Evolutionary conservation across 305 asterid species (phyloP).

Genomic region (Fraxinus baroniana): DNA sequence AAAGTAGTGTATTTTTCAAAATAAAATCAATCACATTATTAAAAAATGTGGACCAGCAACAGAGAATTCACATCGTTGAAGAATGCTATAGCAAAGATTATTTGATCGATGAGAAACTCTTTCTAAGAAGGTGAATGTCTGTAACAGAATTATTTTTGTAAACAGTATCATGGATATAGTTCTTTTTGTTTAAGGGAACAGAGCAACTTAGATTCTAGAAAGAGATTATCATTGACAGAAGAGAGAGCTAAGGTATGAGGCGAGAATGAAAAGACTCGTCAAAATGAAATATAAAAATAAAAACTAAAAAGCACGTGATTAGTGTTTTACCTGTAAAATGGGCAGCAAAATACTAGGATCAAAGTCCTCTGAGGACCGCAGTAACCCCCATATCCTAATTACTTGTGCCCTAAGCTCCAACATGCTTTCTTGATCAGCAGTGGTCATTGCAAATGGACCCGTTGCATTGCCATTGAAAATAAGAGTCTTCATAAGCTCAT

Average conservation of each 20-base stretch:
- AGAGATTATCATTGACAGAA: background rate
- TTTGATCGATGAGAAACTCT: background rate
- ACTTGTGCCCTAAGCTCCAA: constrained; percentile 92
- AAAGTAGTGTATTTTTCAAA: background rate
- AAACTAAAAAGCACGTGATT: constrained; percentile 1
- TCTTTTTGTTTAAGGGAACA: background rate
- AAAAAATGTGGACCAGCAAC: background rate
- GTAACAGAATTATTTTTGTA: background rate
- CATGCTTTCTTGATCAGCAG: constrained; percentile 74
- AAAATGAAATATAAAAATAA: constrained; percentile 14
- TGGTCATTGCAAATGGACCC: constrained; percentile 51
- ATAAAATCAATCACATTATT: background rate
- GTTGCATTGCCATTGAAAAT: constrained; percentile 49
- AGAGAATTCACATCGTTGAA: background rate
- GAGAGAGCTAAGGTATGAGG: background rate
- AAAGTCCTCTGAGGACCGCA: constrained; percentile 71
- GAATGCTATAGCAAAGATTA: background rate
- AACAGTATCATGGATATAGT: background rate
- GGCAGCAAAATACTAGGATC: constrained; percentile 89
- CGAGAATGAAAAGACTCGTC: constrained; percentile 18
- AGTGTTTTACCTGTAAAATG: constrained; percentile 68
- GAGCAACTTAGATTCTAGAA: background rate
- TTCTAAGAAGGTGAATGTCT: background rate
- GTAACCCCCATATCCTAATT: constrained; percentile 79
- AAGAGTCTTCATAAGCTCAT: constrained; percentile 53